A percentile compares a stretch with the other conserved stretches of the same genome.
These are phyloP conservation scores for Mimosa bimucronata DNA, from an alignment of 306 rosid genomes.

Conservation along the genomic window DNA sequence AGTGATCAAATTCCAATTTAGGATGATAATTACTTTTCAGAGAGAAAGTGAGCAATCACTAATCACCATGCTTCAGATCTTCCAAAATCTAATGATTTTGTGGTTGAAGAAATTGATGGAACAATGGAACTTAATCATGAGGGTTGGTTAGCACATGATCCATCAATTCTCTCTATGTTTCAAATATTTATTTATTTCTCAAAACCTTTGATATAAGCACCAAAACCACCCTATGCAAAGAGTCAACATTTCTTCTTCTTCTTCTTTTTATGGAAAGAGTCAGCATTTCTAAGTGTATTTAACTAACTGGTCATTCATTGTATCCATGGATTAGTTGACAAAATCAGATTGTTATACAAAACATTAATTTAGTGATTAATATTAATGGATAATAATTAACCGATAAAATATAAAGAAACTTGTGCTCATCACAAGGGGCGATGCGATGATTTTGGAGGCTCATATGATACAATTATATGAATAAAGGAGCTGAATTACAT, in stretches of 20 bases:
- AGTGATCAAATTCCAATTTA: not conserved
- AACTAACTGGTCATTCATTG: not conserved
- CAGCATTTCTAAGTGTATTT: too few species aligned
- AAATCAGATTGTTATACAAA: not conserved
- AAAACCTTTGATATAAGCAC: too few species aligned
- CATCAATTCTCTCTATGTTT: not conserved
- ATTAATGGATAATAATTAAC: not conserved
- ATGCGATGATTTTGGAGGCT: constrained; percentile 43
- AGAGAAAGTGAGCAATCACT: not conserved
- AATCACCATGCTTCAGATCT: not conserved
- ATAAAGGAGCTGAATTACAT: constrained; percentile 27
- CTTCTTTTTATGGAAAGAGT: too few species aligned
- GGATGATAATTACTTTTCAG: not conserved
- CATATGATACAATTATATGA: constrained; percentile 43
- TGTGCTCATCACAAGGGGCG: constrained; percentile 28
- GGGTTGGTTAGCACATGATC: not conserved
- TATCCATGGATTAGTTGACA: not conserved
- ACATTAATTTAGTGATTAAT: not conserved
- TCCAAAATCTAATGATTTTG: not conserved
- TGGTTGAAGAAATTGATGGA: not conserved
- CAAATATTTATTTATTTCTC: not conserved
- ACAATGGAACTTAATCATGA: not conserved
- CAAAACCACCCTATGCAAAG: too few species aligned
- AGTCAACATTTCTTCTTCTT: too few species aligned
- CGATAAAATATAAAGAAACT: not conserved